Conservation (phyloP, 192 early-diverging fungal species). For the Coemansia sp. region DNA sequence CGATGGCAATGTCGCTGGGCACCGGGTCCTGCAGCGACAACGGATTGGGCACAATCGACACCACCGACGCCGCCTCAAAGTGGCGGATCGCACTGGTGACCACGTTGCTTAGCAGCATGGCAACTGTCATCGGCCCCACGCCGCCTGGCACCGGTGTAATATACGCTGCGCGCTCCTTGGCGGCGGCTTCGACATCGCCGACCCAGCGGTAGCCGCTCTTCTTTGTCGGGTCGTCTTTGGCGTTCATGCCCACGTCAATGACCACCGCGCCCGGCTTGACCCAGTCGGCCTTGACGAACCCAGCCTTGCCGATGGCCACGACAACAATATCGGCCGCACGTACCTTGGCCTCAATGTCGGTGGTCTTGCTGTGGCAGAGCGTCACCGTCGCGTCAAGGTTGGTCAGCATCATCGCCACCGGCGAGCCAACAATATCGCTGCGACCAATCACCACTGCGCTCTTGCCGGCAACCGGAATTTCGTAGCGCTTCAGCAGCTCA, state of each 20-base stretch:
- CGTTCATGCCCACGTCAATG: constrained; percentile 97
- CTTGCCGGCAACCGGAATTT: constrained; percentile 73
- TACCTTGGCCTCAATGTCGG: constrained; percentile 72
- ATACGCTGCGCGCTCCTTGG: constrained; percentile 63
- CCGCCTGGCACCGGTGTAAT: constrained; percentile 98
- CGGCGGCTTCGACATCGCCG: constrained; percentile 85
- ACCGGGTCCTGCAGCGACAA: constrained; percentile 73
- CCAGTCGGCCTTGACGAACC: constrained; percentile 89
- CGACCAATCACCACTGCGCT: constrained; percentile 93
- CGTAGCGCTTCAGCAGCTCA: constrained; percentile 70
- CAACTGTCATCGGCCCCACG: constrained; percentile 99
- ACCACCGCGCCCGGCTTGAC: constrained; percentile 89
- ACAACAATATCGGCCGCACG: constrained; percentile 84
- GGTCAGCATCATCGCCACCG: constrained; percentile 78
- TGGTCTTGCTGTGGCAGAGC: constrained; percentile 85
- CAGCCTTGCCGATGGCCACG: constrained; percentile 78
- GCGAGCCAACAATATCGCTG: constrained; percentile 91
- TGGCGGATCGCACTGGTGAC: constrained; percentile 71
- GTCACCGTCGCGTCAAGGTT: constrained; percentile 87
- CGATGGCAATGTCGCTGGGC: constrained; percentile 95
- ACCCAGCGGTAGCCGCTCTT: constrained; percentile 88
- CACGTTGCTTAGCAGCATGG: constrained; percentile 94
- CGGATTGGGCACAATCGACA: constrained; percentile 55
- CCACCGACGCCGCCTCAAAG: constrained; percentile 53
- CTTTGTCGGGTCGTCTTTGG: constrained; percentile 77